Evolutionary conservation across 345 rosid species (phyloP), one percentile per base, ranked within the genome.

Genomic region (Microthlaspi erraticum): DNA sequence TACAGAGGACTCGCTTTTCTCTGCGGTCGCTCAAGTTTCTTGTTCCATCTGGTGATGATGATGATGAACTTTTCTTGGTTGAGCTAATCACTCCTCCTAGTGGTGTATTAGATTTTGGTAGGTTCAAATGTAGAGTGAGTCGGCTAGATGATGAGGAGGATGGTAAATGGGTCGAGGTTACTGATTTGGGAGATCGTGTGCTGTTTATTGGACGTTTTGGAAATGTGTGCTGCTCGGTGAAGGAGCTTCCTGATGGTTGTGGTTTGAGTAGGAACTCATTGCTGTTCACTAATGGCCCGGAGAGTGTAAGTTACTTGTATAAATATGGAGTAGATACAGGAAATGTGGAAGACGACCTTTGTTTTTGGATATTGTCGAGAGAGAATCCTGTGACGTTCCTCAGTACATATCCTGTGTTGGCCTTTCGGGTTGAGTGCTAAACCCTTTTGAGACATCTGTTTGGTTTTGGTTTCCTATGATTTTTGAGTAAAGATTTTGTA

Each of bases 181-280:
- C 2, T 1, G 43, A 70, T 41, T 49, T 70, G 31, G 60, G 60
- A 49, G 52, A 39, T 60, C 51, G 20, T 3, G 60, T 70, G 0
- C 39, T 70, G 12, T 70, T 70, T 29, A 29, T 70, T 12, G 20
- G 51, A 49, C 14, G 4, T 0, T 0, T 0, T 0, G 66, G 74
- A 19, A 12, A 38, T 17, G 0, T 20, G 7, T 54, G 9, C 5
- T 14, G 51, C 33, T 60, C 7, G 0, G 60, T 52, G 2, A 60
- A 60, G 34, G 43, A 60, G 14, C 20, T 70, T 60, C 67, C 43
- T 39, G 11, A 13, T 60, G 74, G 38, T 31, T 60, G 52, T 70
- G 66, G 67, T 60, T 8, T 60, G 34, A 49, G 34, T 50, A 43
- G 60, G 12, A 60, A 70, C 74, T 60, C 74, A 13, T 1, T 64